Percentiles rank a stretch among this genome's conserved stretches.
Evolutionary conservation across 257 asterid species (phyloP).

Genomic region (Nicotiana tomentosiformis): DNA sequence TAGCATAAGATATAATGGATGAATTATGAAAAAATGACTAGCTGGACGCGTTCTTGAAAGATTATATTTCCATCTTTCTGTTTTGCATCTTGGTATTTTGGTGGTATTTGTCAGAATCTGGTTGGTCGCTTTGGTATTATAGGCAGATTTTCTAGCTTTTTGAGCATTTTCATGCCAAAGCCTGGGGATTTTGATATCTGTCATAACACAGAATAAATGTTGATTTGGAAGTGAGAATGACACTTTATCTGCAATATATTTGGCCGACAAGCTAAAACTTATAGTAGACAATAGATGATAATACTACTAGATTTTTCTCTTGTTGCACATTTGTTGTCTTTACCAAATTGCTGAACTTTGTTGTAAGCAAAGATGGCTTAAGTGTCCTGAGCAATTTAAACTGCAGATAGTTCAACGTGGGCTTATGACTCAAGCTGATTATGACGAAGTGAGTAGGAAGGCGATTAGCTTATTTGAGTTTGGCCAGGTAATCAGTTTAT

Average conservation of each 20-base stretch:
- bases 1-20: background rate
- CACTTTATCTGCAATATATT: background rate
- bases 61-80: background rate
- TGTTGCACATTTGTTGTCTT: background rate
- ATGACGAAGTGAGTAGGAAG: conserved; percentile 63
- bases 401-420: conserved; percentile 69
- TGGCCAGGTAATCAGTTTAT: conserved; percentile 62
- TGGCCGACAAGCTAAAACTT: background rate
- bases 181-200: background rate
- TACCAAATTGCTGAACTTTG: background rate
- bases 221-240: background rate
- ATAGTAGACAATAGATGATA: background rate
- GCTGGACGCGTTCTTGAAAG: background rate
- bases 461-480: conserved; percentile 74
- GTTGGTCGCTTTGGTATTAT: background rate
- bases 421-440: conserved; percentile 77
- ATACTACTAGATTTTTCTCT: background rate
- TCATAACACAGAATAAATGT: background rate
- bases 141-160: background rate
- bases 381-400: conserved; percentile 11
- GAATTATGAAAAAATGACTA: background rate
- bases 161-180: background rate
- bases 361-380: background rate
- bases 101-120: background rate
- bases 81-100: background rate